Conservation (phyloP, 331 rosid species). For the Rhamnella rubrinervis region DNA sequence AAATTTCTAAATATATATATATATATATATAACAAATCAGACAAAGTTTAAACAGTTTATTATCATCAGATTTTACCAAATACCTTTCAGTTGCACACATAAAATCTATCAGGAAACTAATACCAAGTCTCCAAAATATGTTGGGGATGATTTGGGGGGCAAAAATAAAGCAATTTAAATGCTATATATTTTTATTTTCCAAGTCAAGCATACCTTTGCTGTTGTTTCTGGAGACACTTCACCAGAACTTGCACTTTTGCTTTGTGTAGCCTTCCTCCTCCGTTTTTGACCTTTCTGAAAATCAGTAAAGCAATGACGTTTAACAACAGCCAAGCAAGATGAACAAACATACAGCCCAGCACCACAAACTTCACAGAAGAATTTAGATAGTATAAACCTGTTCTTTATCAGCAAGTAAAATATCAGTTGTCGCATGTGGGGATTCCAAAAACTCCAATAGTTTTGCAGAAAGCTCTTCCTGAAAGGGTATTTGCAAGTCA, state of each 20-base stretch:
- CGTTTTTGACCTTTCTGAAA: conserved; percentile 80
- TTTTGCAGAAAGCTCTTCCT: conserved; percentile 88
- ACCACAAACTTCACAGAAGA: not conserved
- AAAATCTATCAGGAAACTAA: not conserved
- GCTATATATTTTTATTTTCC: not conserved
- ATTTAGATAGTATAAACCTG: conserved; percentile 47
- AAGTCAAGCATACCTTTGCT: conserved; percentile 49
- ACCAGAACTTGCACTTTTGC: conserved; percentile 47
- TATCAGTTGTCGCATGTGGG: conserved; percentile 85
- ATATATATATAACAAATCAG: no score
- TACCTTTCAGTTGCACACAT: no score
- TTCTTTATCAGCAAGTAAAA: conserved; percentile 77
- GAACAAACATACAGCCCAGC: conserved; percentile 6
- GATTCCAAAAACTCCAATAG: conserved; percentile 87
- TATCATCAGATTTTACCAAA: no score
- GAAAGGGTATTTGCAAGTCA: conserved; percentile 27
- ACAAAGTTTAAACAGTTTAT: no score
- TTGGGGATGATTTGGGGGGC: not conserved
- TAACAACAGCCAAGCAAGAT: not conserved
- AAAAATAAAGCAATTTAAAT: not conserved
- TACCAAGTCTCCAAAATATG: not conserved
- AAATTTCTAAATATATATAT: no score
- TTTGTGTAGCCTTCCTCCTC: conserved; percentile 51
- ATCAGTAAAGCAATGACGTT: conserved; percentile 25
- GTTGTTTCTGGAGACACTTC: conserved; percentile 60